Conservation (phyloP, 495 filamentous ascomycete species). For the Daldinia caldariorum region DNA sequence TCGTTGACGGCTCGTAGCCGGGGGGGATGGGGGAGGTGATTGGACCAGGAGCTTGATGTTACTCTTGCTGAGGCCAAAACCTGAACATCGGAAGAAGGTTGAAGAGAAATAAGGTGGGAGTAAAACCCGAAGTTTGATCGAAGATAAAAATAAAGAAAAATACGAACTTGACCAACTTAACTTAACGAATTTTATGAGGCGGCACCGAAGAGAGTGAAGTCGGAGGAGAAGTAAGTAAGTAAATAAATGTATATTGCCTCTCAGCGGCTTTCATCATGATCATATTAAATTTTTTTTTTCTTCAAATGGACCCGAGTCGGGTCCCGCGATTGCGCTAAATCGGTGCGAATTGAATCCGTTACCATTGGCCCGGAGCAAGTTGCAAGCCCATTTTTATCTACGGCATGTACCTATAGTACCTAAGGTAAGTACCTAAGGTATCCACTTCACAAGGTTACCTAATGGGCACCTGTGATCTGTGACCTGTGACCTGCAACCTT, state of each 20-base stretch:
- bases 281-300: constrained; percentile 30
- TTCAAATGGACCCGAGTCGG: constrained; percentile 16
- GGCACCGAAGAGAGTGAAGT: not conserved
- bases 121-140: not conserved
- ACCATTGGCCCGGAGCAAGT: constrained; percentile 12
- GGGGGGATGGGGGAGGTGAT: not conserved
- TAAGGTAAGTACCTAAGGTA: not conserved
- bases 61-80: constrained; percentile 8
- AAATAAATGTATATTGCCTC: not conserved
- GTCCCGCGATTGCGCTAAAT: constrained; percentile 12
- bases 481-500: too few species aligned
- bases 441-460: too few species aligned
- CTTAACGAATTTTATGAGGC: not conserved
- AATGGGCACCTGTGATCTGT: too few species aligned
- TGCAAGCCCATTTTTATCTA: constrained; percentile 1
- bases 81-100: constrained; percentile 17
- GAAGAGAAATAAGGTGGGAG: not conserved
- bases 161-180: too few species aligned
- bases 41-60: not conserved
- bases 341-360: constrained; percentile 9
- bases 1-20: constrained; percentile 24
- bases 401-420: too few species aligned
- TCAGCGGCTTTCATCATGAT: constrained; percentile 39
- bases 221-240: not conserved
- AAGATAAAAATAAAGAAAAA: not conserved